Conservation (phyloP, 352 stramenopile species). For the Pilasporangium apinafurcum region DNA sequence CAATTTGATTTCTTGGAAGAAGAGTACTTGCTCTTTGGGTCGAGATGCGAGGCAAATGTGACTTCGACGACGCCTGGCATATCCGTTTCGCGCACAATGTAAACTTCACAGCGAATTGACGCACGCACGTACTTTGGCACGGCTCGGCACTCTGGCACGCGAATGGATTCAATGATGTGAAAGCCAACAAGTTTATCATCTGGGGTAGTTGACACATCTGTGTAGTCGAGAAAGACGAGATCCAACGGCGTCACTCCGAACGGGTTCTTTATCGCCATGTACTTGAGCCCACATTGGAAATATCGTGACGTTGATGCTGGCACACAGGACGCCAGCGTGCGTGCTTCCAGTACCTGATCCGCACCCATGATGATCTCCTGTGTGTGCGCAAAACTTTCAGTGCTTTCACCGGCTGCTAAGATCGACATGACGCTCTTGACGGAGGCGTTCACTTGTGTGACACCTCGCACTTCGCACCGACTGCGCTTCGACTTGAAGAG, state of each 20-base stretch:
- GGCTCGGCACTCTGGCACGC: slow-evolving; percentile 48
- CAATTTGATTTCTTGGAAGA: slow-evolving; percentile 47
- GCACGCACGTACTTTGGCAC: slow-evolving; percentile 58
- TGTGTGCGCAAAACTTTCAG: slow-evolving; percentile 44
- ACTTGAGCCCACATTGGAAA: slow-evolving; percentile 83
- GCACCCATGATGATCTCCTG: slow-evolving; percentile 55
- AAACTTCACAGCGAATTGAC: slow-evolving; percentile 78
- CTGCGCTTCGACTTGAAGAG: slow-evolving; percentile 64
- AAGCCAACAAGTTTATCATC: slow-evolving; percentile 63
- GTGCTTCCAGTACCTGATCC: slow-evolving; percentile 62
- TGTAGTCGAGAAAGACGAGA: slow-evolving; percentile 83
- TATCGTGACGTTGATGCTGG: slow-evolving; percentile 44
- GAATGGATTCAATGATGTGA: slow-evolving; percentile 78
- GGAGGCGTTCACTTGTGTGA: slow-evolving; percentile 69
- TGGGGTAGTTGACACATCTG: slow-evolving; percentile 58
- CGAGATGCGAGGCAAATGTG: slow-evolving; percentile 75
- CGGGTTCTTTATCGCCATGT: slow-evolving; percentile 75
- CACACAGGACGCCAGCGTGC: slow-evolving; percentile 60
- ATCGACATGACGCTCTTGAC: slow-evolving; percentile 83
- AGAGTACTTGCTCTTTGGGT: slow-evolving; percentile 75
- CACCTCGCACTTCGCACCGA: slow-evolving; percentile 63
- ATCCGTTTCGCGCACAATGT: slow-evolving; percentile 66
- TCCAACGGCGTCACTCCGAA: slow-evolving; percentile 59
- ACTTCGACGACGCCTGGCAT: slow-evolving; percentile 71
- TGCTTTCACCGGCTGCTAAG: slow-evolving; percentile 42